Conservation (phyloP, 225 moss, liverwort and hornwort genomes). For the Polytrichum formosum region DNA sequence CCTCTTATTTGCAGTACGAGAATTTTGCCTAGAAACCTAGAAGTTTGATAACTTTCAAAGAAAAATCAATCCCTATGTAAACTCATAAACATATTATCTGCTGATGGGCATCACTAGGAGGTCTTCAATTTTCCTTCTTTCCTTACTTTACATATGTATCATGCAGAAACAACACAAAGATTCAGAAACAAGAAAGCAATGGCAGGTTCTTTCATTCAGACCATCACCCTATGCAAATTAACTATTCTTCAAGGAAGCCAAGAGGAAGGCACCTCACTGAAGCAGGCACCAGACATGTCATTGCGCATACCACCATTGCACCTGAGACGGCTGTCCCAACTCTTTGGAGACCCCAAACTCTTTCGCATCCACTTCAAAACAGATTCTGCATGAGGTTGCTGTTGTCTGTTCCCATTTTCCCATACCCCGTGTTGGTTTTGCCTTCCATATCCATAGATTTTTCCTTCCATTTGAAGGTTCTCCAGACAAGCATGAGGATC, state of each 20-base stretch:
- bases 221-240: too few species aligned
- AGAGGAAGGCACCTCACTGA: slow-evolving; percentile 18
- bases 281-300: slow-evolving; percentile 12
- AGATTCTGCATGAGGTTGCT: slow-evolving; percentile 16
- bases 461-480: slow-evolving; percentile 22
- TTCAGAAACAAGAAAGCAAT: background rate
- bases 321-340: slow-evolving; percentile 15
- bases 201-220: background rate
- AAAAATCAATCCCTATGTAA: too few species aligned
- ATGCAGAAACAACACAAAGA: too few species aligned
- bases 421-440: slow-evolving; percentile 7
- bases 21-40: too few species aligned
- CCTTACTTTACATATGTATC: too few species aligned
- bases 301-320: slow-evolving; percentile 22
- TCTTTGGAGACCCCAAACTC: slow-evolving; percentile 24
- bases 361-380: slow-evolving; percentile 8
- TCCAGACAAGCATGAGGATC: slow-evolving; percentile 13
- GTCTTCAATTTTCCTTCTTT: too few species aligned
- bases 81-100: too few species aligned
- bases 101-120: too few species aligned
- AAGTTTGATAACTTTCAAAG: too few species aligned
- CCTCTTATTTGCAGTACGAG: too few species aligned
- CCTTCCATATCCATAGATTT: slow-evolving; percentile 5
- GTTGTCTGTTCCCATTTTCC: slow-evolving; percentile 16
- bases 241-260: too few species aligned